phyloP scores from a whole-genome alignment of 495 filamentous ascomycete genomes.

The Chaetomium tenue region DNA sequence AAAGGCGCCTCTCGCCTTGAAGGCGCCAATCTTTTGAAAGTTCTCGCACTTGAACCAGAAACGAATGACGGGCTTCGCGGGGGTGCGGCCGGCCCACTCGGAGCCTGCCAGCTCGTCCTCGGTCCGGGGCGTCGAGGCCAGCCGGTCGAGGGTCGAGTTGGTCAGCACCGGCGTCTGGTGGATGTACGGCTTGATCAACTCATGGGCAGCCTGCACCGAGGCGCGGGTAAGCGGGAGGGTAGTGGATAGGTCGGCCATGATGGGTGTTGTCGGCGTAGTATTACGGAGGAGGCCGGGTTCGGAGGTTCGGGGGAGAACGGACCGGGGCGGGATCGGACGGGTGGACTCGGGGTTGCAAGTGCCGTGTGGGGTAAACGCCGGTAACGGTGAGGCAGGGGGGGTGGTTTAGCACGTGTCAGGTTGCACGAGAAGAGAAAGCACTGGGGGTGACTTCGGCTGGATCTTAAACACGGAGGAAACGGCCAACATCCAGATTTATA shows the following conservation, averaged over 20 bases:
- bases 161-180: slow-evolving; percentile 84
- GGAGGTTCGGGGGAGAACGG: slow-evolving; percentile 5
- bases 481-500: slow-evolving; percentile 1
- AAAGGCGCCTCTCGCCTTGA: slow-evolving; percentile 89
- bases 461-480: background rate
- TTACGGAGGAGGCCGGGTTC: background rate
- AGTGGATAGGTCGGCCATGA: slow-evolving; percentile 52
- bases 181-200: slow-evolving; percentile 69
- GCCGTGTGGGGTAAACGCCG: slow-evolving; percentile 1
- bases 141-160: slow-evolving; percentile 62
- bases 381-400: background rate
- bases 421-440: background rate
- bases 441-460: background rate
- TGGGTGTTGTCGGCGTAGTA: background rate
- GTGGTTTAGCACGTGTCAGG: too few species aligned
- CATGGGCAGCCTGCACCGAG: slow-evolving; percentile 67
- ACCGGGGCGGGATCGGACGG: slow-evolving; percentile 9
- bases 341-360: background rate
- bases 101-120: slow-evolving; percentile 54
- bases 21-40: slow-evolving; percentile 84
- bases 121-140: slow-evolving; percentile 70
- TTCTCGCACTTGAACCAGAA: slow-evolving; percentile 98
- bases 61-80: slow-evolving; percentile 63
- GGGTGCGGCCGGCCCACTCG: slow-evolving; percentile 54
- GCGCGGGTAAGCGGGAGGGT: slow-evolving; percentile 63